These are phyloP conservation scores for Pelargonium fulgidum DNA, from an alignment of 441 rosid species.

Conservation along the genomic window DNA sequence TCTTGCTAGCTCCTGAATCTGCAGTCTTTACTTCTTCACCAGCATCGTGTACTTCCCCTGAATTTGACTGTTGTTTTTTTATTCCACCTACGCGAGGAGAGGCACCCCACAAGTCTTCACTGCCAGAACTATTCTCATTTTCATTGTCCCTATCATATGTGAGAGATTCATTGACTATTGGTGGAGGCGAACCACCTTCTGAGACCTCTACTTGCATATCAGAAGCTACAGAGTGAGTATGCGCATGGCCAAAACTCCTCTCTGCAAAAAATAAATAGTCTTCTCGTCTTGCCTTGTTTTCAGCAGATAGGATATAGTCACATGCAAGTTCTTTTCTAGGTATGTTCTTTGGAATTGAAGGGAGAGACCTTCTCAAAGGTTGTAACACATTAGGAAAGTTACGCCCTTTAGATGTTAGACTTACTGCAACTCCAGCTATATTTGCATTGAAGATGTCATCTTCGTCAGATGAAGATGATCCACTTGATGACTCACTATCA, in stretches of 20 bases:
- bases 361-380: conserved; percentile 25
- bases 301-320: conserved; percentile 36
- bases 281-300: conserved; percentile 31
- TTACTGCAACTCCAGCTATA: conserved; percentile 20
- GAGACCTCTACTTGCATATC: conserved; percentile 90
- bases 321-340: conserved; percentile 18
- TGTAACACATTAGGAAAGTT: conserved; percentile 28
- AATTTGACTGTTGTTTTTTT: conserved; percentile 21
- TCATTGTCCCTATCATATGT: conserved; percentile 48
- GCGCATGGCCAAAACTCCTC: conserved; percentile 37
- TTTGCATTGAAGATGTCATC: conserved; percentile 20
- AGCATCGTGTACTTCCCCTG: conserved; percentile 19
- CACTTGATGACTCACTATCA: conserved; percentile 17
- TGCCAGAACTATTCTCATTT: conserved; percentile 33
- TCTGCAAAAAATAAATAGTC: conserved; percentile 31
- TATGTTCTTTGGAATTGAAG: conserved; percentile 33
- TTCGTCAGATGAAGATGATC: conserved; percentile 33
- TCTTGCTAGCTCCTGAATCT: conserved; percentile 16
- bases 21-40: conserved; percentile 14
- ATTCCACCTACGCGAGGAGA: conserved; percentile 26
- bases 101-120: conserved; percentile 47
- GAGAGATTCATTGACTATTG: conserved; percentile 39
- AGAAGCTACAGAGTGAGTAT: conserved; percentile 60
- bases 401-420: conserved; percentile 20
- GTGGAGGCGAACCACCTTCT: conserved; percentile 64